A percentile compares a stretch with the other conserved stretches of the same genome.
Conservation (phyloP, 306 rosid genomes). For the Leucaena leucocephala region DNA sequence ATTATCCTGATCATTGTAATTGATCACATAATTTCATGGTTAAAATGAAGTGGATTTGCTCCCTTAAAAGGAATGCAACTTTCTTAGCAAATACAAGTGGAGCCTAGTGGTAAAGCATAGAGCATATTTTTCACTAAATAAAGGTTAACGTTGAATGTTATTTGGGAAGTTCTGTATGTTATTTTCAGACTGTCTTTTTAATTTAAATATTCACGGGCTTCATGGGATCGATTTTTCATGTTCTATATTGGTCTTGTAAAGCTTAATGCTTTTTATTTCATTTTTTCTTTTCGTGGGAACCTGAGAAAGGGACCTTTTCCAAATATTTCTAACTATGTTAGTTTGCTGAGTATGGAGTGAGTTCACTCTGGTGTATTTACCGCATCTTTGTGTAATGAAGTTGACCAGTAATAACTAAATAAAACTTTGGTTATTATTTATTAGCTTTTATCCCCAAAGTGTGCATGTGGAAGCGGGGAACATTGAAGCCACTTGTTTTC, state of each 20-base stretch:
- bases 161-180: neutral
- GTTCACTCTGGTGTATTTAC: neutral
- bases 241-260: neutral
- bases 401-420: neutral
- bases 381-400: neutral
- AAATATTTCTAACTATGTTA: constrained; percentile 16
- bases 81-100: neutral
- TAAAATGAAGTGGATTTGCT: neutral
- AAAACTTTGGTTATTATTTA: neutral
- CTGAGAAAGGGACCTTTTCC: neutral
- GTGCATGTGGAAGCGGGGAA: constrained; percentile 4
- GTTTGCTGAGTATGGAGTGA: neutral
- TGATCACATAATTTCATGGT: constrained; percentile 1
- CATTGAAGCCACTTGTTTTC: constrained; percentile 24
- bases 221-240: constrained; percentile 13
- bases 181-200: neutral
- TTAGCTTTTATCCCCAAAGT: constrained; percentile 28
- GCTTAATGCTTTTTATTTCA: neutral
- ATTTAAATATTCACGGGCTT: constrained; percentile 7
- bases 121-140: neutral
- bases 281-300: neutral
- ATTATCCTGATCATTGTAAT: neutral
- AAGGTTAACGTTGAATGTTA: neutral
- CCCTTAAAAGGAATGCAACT: neutral
- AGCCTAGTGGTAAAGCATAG: neutral